Base-by-base conservation (phyloP, 371 early-diverging fungal genomes). In the Blakeslea trispora region DNA sequence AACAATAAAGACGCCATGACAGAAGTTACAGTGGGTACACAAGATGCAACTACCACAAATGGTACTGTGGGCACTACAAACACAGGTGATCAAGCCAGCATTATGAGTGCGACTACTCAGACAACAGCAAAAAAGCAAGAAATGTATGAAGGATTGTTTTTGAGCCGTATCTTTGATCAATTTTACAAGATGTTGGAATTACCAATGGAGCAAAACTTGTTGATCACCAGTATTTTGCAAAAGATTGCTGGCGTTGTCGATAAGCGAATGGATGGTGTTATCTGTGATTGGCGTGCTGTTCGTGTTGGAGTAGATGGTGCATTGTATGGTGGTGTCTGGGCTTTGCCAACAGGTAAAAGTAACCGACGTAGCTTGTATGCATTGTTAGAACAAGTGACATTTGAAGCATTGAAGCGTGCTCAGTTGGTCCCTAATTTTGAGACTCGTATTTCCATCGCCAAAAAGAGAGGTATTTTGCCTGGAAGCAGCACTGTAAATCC, bases 361-460 rank as follows among this genome's bases (percentile, higher is more conserved):
- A 72, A 66, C 37, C 64, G 79, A 35, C 64, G 76, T 10, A 74
- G 71, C 34, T 52, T 79, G 23, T 79, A 76, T 53, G 69, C 76
- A 5, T 43, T 79, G 15, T 47, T 79, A 44, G 79, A 79, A 24
- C 72, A 79, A 59, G 72, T 79, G 7, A 79, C 79, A 2, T 76
- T 76, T 61, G 79, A 79, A 55, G 79, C 79, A 14, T 49, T 76
- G 14, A 79, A 76, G 41, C 66, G 79, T 19, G 79, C 79, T 8
- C 76, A 79, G 42, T 55, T 76, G 0, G 79, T 79, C 10, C 79
- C 79, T 15, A 79, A 79, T 48, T 79, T 79, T 50, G 79, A 79
- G 48, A 74, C 74, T 1, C 68, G 79, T 15, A 75, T 79, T 32
- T 71, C 76, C 1, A 42, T 79, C 31, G 79, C 79, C 10, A 75